Conservation (phyloP, 176 grass and related monocot species). For the Musa schizocarpa region DNA sequence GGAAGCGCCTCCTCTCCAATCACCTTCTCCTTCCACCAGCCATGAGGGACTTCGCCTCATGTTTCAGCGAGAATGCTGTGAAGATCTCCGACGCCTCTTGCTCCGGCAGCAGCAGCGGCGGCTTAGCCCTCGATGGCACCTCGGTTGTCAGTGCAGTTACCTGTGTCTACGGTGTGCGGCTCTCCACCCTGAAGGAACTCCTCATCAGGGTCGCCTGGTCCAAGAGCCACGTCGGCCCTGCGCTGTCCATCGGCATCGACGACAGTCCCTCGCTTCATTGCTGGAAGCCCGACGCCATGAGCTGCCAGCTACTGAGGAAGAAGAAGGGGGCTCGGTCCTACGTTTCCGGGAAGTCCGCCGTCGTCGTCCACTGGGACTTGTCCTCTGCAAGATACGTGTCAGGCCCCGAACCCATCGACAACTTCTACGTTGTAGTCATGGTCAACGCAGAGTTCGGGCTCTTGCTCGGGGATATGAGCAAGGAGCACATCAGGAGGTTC, state of each 20-base stretch:
- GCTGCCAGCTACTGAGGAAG: constrained; percentile 33
- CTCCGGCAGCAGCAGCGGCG: too few species aligned
- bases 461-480: constrained; percentile 46
- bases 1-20: background rate
- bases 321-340: constrained; percentile 37
- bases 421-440: constrained; percentile 60
- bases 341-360: background rate
- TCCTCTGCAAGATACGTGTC: constrained; percentile 30
- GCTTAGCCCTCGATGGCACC: too few species aligned
- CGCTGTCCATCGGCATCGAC: constrained; percentile 28
- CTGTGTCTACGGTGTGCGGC: constrained; percentile 23
- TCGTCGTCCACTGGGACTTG: constrained; percentile 69
- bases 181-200: constrained; percentile 15
- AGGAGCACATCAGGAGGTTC: constrained; percentile 51
- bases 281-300: background rate
- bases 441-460: constrained; percentile 49
- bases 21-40: background rate
- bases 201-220: constrained; percentile 48
- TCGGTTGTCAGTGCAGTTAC: constrained; percentile 18
- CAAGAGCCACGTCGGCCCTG: constrained; percentile 22
- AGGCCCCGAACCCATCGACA: constrained; percentile 36
- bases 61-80: constrained; percentile 57
- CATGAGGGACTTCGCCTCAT: constrained; percentile 49
- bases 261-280: constrained; percentile 14
- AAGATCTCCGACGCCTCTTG: constrained; percentile 13